These are phyloP conservation scores for Claviceps monticola DNA, from an alignment of 2,329 filamentous ascomycete genomes.

Conservation along the genomic window DNA sequence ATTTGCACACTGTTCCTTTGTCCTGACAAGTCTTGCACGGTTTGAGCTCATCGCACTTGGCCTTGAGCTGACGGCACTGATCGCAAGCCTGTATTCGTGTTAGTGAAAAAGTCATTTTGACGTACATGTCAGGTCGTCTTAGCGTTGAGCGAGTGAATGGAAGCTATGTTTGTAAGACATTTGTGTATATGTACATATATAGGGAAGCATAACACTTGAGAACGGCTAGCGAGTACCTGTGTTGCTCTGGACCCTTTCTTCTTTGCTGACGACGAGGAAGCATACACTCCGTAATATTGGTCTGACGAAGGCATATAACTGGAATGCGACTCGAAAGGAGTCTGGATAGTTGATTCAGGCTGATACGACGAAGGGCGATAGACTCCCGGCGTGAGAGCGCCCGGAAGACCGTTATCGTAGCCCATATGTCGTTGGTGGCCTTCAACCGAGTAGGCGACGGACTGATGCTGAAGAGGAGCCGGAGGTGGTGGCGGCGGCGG, in stretches of 20 bases:
- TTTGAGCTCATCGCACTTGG: slow-evolving; percentile 79
- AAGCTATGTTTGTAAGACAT: neutral
- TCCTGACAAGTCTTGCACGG: slow-evolving; percentile 82
- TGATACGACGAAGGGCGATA: slow-evolving; percentile 29
- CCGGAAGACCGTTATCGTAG: slow-evolving; percentile 33
- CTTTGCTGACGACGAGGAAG: slow-evolving; percentile 30
- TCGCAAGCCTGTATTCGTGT: slow-evolving; percentile 59
- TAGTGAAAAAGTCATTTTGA: slow-evolving; percentile 1
- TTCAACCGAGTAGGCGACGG: slow-evolving; percentile 26
- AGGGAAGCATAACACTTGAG: neutral
- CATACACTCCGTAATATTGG: slow-evolving; percentile 27
- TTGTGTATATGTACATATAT: no score
- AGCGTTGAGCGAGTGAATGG: neutral
- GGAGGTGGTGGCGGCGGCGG: neutral
- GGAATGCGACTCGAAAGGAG: slow-evolving; percentile 23
- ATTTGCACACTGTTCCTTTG: slow-evolving; percentile 71
- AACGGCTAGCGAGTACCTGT: slow-evolving; percentile 30
- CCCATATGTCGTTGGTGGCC: slow-evolving; percentile 37
- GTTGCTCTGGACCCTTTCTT: slow-evolving; percentile 53
- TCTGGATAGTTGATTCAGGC: slow-evolving; percentile 26
- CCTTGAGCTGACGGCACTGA: slow-evolving; percentile 73
- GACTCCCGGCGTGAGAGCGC: slow-evolving; percentile 30
- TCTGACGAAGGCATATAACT: slow-evolving; percentile 20
- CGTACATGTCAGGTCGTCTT: neutral
- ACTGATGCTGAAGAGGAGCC: slow-evolving; percentile 14